phyloP scores from a whole-genome alignment of 225 moss, liverwort and hornwort genomes.

The Polytrichum commune region DNA sequence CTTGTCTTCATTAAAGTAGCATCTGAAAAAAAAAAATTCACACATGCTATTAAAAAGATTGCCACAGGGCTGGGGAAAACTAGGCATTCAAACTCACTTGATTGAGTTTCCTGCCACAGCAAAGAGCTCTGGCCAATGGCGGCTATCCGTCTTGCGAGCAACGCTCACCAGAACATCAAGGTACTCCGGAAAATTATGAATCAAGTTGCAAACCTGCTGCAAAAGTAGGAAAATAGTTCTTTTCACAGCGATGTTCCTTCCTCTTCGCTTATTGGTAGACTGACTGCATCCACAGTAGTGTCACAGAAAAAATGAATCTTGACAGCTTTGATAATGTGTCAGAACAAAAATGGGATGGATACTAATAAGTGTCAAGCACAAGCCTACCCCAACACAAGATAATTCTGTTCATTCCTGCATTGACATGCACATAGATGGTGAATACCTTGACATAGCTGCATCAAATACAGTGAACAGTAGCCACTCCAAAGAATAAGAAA shows the following conservation, averaged over 20 bases:
- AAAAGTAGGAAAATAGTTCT: slow-evolving; percentile 70
- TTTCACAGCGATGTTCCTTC: slow-evolving; percentile 63
- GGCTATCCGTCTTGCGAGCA: slow-evolving; percentile 95
- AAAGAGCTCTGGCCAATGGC: slow-evolving; percentile 94
- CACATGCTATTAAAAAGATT: too few species aligned
- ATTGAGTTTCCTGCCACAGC: slow-evolving; percentile 93
- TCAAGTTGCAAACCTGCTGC: slow-evolving; percentile 83
- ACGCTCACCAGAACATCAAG: slow-evolving; percentile 97
- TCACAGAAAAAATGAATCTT: neutral
- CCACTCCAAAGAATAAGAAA: slow-evolving; percentile 98
- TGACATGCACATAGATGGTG: too few species aligned
- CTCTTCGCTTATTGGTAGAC: slow-evolving; percentile 76
- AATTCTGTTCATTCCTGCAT: too few species aligned
- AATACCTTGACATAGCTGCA: slow-evolving; percentile 89
- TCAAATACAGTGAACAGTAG: slow-evolving; percentile 95
- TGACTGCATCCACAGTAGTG: slow-evolving; percentile 56
- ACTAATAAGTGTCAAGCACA: too few species aligned
- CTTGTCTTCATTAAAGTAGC: too few species aligned
- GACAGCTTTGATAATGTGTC: too few species aligned
- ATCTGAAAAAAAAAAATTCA: too few species aligned
- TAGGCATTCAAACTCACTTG: slow-evolving; percentile 46
- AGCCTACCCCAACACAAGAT: too few species aligned
- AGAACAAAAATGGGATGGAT: too few species aligned
- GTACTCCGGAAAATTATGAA: slow-evolving; percentile 90
- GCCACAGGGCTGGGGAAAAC: too few species aligned